phyloP scores from a whole-genome alignment of 805 yeast species.

The Henningerozyma blattae region DNA sequence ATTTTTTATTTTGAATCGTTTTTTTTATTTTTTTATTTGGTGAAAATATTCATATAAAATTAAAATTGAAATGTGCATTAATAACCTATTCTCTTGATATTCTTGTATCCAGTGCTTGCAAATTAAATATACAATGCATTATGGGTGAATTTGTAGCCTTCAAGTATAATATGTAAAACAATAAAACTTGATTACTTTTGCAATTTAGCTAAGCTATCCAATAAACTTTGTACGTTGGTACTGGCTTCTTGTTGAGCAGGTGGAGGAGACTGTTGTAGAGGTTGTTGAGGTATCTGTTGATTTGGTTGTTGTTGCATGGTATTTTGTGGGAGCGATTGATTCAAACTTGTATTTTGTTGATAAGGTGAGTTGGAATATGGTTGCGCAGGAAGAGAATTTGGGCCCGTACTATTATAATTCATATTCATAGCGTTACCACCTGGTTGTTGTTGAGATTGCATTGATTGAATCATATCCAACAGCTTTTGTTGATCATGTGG shows the following conservation, averaged over 20 bases:
- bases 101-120: too few relatives aligned
- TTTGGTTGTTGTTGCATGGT: constrained; percentile 4
- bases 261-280: constrained; percentile 6
- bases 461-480: constrained; percentile 22
- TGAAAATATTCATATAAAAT: too few relatives aligned
- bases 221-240: constrained; percentile 26
- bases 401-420: too few relatives aligned
- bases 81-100: too few relatives aligned
- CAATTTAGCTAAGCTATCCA: constrained; percentile 28
- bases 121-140: too few relatives aligned
- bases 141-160: too few relatives aligned
- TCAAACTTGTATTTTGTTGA: constrained; percentile 1
- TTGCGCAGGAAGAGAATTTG: too few relatives aligned
- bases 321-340: constrained; percentile 6
- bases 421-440: constrained; percentile 4
- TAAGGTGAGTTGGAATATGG: too few relatives aligned
- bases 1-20: too few relatives aligned
- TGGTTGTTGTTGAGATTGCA: constrained; percentile 17
- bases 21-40: too few relatives aligned
- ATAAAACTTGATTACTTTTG: constrained; percentile 21
- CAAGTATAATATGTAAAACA: too few relatives aligned
- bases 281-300: constrained; percentile 3
- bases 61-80: too few relatives aligned
- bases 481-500: constrained; percentile 13
- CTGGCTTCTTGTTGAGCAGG: constrained; percentile 14